Percentiles rank a stretch among this genome's conserved stretches.
phyloP scores from a whole-genome alignment of 2,329 filamentous ascomycete species.

The Paracamarosporium sp. region DNA sequence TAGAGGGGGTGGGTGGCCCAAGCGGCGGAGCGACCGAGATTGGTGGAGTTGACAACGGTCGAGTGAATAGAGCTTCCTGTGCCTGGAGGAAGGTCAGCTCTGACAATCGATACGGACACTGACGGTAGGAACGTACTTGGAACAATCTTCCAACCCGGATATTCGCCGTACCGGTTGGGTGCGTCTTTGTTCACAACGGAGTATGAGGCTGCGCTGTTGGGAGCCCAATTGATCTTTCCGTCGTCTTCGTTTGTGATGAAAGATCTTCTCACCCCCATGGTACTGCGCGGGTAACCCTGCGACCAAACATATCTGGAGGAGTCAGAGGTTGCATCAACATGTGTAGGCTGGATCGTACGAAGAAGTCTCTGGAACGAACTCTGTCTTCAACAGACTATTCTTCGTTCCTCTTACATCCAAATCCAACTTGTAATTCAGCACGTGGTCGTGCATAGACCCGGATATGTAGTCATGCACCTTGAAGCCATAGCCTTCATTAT shows the following conservation, averaged over 20 bases:
- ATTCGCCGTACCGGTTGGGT: background rate
- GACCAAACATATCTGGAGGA: too few species aligned
- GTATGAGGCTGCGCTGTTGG: background rate
- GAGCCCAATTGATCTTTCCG: constrained; percentile 38
- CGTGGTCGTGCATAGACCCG: constrained; percentile 43
- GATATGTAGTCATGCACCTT: constrained; percentile 41
- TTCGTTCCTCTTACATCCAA: constrained; percentile 38
- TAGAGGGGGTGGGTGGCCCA: constrained; percentile 60
- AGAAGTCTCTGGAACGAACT: constrained; percentile 25
- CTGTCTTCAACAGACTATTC: constrained; percentile 34
- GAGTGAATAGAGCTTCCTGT: constrained; percentile 26
- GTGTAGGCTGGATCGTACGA: constrained; percentile 11
- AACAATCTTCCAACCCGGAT: background rate
- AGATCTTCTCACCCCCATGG: constrained; percentile 56
- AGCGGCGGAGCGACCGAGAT: constrained; percentile 52
- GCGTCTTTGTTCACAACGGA: background rate
- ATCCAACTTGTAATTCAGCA: constrained; percentile 47
- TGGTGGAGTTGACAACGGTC: constrained; percentile 56
- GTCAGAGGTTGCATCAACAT: too few species aligned
- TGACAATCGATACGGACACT: too few species aligned
- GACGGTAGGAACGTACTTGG: too few species aligned
- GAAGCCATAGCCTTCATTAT: constrained; percentile 38
- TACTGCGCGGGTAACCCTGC: constrained; percentile 53
- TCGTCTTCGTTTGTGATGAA: constrained; percentile 45
- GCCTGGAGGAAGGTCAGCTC: too few species aligned